Conservation (phyloP, 768 basidiomycete genomes). For the Crucibulum laeve region DNA sequence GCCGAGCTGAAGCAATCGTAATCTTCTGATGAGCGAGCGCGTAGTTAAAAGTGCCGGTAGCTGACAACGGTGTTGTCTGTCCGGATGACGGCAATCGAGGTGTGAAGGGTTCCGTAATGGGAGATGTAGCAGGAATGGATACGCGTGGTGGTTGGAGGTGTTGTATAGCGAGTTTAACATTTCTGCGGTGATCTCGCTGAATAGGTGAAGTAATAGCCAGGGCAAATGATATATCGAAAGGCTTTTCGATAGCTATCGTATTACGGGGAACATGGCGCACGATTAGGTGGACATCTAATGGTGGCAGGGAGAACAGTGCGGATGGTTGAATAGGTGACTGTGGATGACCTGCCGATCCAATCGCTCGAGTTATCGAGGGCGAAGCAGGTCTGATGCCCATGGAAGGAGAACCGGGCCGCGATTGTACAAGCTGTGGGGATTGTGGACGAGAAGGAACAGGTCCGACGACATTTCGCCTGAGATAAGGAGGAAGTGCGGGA, state of each 20-base stretch:
- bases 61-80: constrained; percentile 48
- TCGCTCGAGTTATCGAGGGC: constrained; percentile 41
- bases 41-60: constrained; percentile 45
- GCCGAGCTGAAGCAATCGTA: constrained; percentile 35
- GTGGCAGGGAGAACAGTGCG: constrained; percentile 20
- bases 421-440: constrained; percentile 33
- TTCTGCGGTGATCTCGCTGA: constrained; percentile 30
- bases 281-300: constrained; percentile 56
- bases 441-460: constrained; percentile 45
- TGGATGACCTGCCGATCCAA: constrained; percentile 25
- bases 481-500: constrained; percentile 73
- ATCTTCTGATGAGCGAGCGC: constrained; percentile 48
- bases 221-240: constrained; percentile 54
- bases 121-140: constrained; percentile 3
- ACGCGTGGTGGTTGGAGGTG: constrained; percentile 47
- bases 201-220: constrained; percentile 46
- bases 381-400: constrained; percentile 32
- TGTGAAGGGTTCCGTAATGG: constrained; percentile 18
- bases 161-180: constrained; percentile 57
- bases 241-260: constrained; percentile 43
- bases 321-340: constrained; percentile 26
- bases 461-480: constrained; percentile 52
- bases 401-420: constrained; percentile 57
- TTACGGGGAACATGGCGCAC: constrained; percentile 45
- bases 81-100: constrained; percentile 43